Evolutionary conservation across 1,139 yeast genomes (phyloP), one percentile per base, ranked within the genome.

Genomic region (Spencermartinsiella ligniputridi): DNA sequence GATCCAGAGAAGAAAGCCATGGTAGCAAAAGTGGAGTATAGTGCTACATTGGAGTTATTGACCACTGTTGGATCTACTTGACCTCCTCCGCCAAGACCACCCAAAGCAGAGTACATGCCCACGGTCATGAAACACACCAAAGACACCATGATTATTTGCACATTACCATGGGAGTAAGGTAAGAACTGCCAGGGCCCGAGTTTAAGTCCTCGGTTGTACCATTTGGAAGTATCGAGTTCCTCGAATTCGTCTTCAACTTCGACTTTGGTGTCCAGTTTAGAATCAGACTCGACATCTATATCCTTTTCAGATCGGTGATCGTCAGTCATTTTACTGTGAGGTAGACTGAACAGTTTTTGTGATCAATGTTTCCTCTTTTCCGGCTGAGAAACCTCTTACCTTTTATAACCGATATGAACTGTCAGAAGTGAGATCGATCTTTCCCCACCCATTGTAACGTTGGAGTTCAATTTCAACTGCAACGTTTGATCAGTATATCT

Each of bases 1-100:
- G 81, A 72, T 54, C 85, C 84, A 24, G 79, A 76, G 50, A 79
- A 73, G 63, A 79, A 75, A 33, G 83, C 84, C 44, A 78, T 59
- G 18, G 78, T 70, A 3, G 64, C 60, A 56, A 78, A 78, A 1
- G 79, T 72, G 25, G 76, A 68, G 58, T 78, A 74, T 43, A 79
- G 66, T 2, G 83, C 82, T 37, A 75, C 76, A 51, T 67, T 69
- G 20, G 82, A 74, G 55, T 78, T 73, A 55, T 75, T 77, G 36
- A 80, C 71, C 25, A 74, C 70, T 6, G 58, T 54, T 48, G 68
- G 66, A 37, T 44, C 35, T 37, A 65, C 60, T 47, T 71, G 71
- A 39, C 78, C 74, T 39, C 71, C 73, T 38, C 71, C 74, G 41
- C 81, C 81, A 45, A 78, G 70, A 52, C 81, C 82, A 29, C 71